These are phyloP conservation scores for Daldinia decipiens DNA, from an alignment of 495 filamentous ascomycete species.

Conservation along the genomic window DNA sequence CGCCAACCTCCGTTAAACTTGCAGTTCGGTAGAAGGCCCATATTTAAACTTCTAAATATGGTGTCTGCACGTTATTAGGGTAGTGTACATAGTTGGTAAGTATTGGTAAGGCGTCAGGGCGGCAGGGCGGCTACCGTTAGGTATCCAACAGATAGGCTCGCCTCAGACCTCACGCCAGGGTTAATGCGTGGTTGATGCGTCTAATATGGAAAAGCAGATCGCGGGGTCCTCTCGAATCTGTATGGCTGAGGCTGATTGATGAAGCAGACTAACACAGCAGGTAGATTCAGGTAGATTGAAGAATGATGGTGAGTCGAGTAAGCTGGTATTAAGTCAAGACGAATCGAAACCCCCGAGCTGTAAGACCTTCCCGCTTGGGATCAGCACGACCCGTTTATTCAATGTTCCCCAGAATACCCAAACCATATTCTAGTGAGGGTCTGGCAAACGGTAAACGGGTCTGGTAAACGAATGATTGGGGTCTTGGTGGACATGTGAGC, in stretches of 20 bases:
- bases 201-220: constrained; percentile 14
- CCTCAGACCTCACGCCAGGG: not conserved
- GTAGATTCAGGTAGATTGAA: constrained; percentile 22
- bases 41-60: constrained; percentile 32
- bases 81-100: not conserved
- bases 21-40: constrained; percentile 4
- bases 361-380: constrained; percentile 33
- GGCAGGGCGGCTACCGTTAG: not conserved
- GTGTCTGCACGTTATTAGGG: constrained; percentile 9
- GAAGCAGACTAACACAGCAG: constrained; percentile 19
- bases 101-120: not conserved
- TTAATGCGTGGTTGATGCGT: not conserved
- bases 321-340: not conserved
- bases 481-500: not conserved
- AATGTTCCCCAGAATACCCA: constrained; percentile 14
- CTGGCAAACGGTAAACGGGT: not conserved
- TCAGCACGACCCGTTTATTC: not conserved
- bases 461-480: constrained; percentile 5
- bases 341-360: constrained; percentile 12
- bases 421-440: not conserved
- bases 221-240: constrained; percentile 16
- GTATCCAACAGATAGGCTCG: constrained; percentile 11
- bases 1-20: constrained; percentile 6
- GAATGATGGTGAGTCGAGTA: not conserved
- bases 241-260: constrained; percentile 18